A percentile compares a stretch with the other conserved stretches of the same genome.
Conservation (phyloP, 2,329 filamentous ascomycete species). For the Pseudocercospora vitis region DNA sequence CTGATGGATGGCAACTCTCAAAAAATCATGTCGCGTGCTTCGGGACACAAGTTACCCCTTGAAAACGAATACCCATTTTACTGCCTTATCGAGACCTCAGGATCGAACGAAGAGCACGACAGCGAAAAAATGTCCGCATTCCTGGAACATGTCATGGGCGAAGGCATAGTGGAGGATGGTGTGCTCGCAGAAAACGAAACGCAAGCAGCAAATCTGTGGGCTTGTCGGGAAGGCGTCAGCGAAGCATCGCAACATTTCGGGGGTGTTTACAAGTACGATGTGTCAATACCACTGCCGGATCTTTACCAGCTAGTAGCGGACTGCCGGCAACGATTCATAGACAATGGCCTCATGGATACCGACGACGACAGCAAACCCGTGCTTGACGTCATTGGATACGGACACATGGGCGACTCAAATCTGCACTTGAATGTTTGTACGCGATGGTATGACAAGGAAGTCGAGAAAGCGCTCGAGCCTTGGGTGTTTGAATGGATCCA, state of each 20-base stretch:
- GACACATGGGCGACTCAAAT: conserved; percentile 97
- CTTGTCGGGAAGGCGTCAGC: conserved; percentile 88
- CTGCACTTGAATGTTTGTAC: conserved; percentile 89
- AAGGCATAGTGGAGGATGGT: conserved; percentile 83
- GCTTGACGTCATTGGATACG: conserved; percentile 89
- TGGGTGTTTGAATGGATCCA: conserved; percentile 98
- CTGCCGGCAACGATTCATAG: conserved; percentile 67
- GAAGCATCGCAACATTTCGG: conserved; percentile 88
- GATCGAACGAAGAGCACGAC: conserved; percentile 91
- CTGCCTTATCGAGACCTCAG: conserved; percentile 93
- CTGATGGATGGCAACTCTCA: conserved; percentile 90
- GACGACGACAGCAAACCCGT: conserved; percentile 74
- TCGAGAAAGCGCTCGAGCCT: conserved; percentile 86
- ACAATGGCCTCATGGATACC: conserved; percentile 71
- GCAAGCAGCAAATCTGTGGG: conserved; percentile 81
- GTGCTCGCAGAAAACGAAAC: conserved; percentile 92
- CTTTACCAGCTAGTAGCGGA: conserved; percentile 91
- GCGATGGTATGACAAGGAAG: conserved; percentile 77
- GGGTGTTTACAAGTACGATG: conserved; percentile 97
- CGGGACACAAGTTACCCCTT: conserved; percentile 74
- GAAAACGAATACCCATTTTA: conserved; percentile 89
- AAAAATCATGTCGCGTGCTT: conserved; percentile 70
- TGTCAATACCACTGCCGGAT: conserved; percentile 86
- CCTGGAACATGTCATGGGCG: conserved; percentile 86
- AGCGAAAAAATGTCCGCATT: conserved; percentile 85